A percentile compares a stretch with the other conserved stretches of the same genome.
Evolutionary conservation across 352 stramenopile species (phyloP).

Genomic region (Salisapilia sapeloensis): DNA sequence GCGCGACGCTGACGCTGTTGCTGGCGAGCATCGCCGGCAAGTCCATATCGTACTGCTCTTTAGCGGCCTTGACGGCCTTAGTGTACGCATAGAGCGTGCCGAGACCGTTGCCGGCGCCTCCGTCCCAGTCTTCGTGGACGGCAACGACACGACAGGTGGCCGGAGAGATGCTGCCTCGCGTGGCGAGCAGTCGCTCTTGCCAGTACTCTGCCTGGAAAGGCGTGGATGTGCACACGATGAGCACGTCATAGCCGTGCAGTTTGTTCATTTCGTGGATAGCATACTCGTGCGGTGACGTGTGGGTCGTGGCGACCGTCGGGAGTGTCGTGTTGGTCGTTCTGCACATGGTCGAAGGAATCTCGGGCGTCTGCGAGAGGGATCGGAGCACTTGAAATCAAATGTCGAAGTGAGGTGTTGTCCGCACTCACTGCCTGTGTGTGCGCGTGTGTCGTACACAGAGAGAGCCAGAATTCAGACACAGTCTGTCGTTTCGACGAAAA

Average conservation of each 20-base stretch:
- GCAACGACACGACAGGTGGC: slow-evolving; percentile 87
- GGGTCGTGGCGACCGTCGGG: slow-evolving; percentile 1
- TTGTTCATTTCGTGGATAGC: slow-evolving; percentile 79
- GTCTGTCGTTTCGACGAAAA: too few relatives aligned
- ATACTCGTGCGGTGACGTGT: slow-evolving; percentile 40
- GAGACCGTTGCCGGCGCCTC: slow-evolving; percentile 92
- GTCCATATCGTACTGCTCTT: slow-evolving; percentile 77
- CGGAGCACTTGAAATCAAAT: neutral
- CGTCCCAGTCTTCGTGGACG: slow-evolving; percentile 92
- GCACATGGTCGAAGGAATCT: too few relatives aligned
- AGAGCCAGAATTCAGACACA: too few relatives aligned
- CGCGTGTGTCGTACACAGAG: too few relatives aligned
- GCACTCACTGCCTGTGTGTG: too few relatives aligned
- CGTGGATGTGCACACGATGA: slow-evolving; percentile 96
- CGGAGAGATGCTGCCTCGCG: slow-evolving; percentile 63
- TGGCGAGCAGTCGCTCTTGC: slow-evolving; percentile 88
- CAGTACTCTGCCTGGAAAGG: slow-evolving; percentile 93
- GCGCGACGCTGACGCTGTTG: slow-evolving; percentile 77
- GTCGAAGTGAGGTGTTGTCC: neutral
- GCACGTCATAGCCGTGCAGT: slow-evolving; percentile 88
- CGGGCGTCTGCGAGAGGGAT: too few relatives aligned
- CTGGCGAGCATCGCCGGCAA: slow-evolving; percentile 60
- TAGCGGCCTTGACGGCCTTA: slow-evolving; percentile 83
- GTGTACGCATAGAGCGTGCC: slow-evolving; percentile 93
- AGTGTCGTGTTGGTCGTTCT: too few relatives aligned